phyloP scores from a whole-genome alignment of 164 flowering plant species.

The Chloranthus sessilifolius region DNA sequence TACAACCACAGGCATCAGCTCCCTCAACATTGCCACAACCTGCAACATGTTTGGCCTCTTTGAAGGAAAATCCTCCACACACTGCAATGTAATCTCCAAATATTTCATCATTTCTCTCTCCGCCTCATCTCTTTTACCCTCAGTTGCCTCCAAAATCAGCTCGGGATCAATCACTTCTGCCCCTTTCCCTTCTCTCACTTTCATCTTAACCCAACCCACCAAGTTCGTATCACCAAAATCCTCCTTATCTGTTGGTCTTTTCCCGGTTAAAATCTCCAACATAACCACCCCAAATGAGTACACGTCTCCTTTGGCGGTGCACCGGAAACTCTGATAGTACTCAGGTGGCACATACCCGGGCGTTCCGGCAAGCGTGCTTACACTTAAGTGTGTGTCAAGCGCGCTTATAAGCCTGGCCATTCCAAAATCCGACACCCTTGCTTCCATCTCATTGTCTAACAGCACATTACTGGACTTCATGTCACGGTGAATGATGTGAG shows the following conservation, averaged over 20 bases:
- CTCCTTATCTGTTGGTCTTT: conserved; percentile 60
- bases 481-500: conserved; percentile 69
- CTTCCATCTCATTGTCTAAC: conserved; percentile 56
- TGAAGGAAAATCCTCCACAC: conserved; percentile 88
- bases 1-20: conserved; percentile 29
- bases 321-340: conserved; percentile 74
- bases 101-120: conserved; percentile 66
- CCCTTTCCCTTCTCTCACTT: conserved; percentile 64
- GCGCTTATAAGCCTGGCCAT: conserved; percentile 75
- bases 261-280: conserved; percentile 57
- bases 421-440: conserved; percentile 69
- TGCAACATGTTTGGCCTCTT: conserved; percentile 86
- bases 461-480: conserved; percentile 79
- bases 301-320: conserved; percentile 73
- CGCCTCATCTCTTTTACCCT: conserved; percentile 37
- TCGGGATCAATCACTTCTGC: conserved; percentile 76
- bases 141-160: conserved; percentile 25
- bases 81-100: conserved; percentile 60
- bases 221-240: conserved; percentile 70
- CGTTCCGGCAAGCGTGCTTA: conserved; percentile 70
- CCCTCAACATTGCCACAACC: conserved; percentile 79
- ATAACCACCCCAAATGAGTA: conserved; percentile 61
- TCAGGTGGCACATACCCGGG: conserved; percentile 80
- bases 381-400: conserved; percentile 65
- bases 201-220: conserved; percentile 78